A percentile compares a stretch with the other conserved stretches of the same genome.
Conservation (phyloP, 1,284 basidiomycete genomes). For the Puccinia triticina region DNA sequence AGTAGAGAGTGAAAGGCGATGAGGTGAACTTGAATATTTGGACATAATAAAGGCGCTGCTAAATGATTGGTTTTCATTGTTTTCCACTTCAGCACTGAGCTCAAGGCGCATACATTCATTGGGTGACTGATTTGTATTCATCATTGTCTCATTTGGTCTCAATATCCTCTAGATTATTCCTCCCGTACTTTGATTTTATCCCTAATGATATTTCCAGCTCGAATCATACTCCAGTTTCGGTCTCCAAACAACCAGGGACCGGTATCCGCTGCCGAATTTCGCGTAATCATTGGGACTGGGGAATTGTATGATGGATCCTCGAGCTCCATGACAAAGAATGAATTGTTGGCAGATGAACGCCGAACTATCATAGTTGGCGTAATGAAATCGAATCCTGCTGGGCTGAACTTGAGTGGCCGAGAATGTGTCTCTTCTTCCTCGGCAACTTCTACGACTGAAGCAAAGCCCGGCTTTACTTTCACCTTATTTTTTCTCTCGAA, state of each 20-base stretch:
- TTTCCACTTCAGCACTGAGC: too few species aligned
- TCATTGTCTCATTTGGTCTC: too few species aligned
- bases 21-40: too few species aligned
- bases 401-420: neutral
- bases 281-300: neutral
- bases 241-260: neutral
- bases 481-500: neutral
- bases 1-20: too few species aligned
- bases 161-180: too few species aligned
- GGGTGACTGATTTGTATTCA: too few species aligned
- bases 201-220: too few species aligned
- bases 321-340: slow-evolving; percentile 10
- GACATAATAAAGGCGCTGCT: too few species aligned
- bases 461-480: neutral
- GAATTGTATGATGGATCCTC: neutral
- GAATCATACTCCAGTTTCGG: neutral
- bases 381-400: neutral
- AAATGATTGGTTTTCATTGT: too few species aligned
- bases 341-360: neutral
- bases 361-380: neutral
- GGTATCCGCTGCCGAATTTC: neutral
- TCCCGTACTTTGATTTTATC: too few species aligned
- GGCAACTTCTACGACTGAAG: neutral
- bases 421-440: neutral
- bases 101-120: too few species aligned